Evolutionary conservation across 306 rosid genomes (phyloP), one percentile per base, ranked within the genome.

Genomic region (Acmispon strigosus): DNA sequence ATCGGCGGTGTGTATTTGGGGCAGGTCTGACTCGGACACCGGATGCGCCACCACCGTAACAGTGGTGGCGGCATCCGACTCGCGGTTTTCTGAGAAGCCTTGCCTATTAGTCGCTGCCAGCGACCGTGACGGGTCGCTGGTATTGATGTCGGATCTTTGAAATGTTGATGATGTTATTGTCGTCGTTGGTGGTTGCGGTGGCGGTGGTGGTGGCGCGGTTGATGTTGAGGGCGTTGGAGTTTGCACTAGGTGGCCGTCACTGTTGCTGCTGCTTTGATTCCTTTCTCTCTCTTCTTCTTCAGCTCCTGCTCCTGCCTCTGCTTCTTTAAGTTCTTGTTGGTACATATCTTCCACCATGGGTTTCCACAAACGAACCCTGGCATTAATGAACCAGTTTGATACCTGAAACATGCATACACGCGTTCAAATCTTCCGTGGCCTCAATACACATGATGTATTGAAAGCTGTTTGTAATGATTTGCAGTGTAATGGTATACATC

Each of bases 311-410:
- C 53, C 61, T 2, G 64, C 77, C 63, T 86, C 83, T 24, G 59
- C 82, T 43, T 91, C 96, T 63, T 89, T 89, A 47, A 85, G 74
- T 79, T 94, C 99, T 82, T 91, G 96, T 79, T 94, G 97, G 86
- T 94, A 94, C 97, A 94, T 89, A 56, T 94, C 97, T 82, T 94
- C 99, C 74, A 94, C 95, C 99, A 94, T 94, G 81, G 99, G 99
- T 86, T 94, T 94, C 99, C 99, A 94, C 96, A 94, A 84, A 9
- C 97, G 86, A 76, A 94, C 99, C 88, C 97, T 86, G 24, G 99
- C 99, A 89, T 94, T 94, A 29, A 94, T 94, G 87, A 90, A 94
- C 98, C 97, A 90, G 73, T 94, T 94, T 74, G 97, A 91, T 16
- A 94, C 99, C 99, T 94, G 84, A 78, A 44, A 58, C 50, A 39